Conservation (phyloP, 129 eudicot species). For the Glebionis coronaria region DNA sequence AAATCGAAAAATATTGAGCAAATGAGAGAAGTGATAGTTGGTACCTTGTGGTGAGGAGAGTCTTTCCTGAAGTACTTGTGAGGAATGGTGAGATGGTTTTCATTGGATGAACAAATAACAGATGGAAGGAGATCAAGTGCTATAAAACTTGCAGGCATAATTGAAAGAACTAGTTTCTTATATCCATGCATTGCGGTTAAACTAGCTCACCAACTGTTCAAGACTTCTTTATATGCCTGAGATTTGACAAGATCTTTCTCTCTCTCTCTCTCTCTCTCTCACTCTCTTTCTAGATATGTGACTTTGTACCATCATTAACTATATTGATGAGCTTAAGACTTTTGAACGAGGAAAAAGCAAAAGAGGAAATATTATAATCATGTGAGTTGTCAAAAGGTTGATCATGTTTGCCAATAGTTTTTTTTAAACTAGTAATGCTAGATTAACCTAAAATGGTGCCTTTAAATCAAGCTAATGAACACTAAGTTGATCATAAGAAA, state of each 20-base stretch:
- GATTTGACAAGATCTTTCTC: constrained; percentile 11
- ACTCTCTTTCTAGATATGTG: constrained; percentile 19
- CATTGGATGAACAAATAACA: constrained; percentile 35
- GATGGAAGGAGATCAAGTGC: constrained; percentile 37
- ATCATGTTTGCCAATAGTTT: constrained; percentile 10
- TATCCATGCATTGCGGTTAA: constrained; percentile 25
- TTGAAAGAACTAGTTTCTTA: constrained; percentile 18
- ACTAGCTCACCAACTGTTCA: constrained; percentile 19
- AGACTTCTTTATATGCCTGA: constrained; percentile 19
- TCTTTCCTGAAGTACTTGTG: constrained; percentile 34
- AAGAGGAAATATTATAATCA: constrained; percentile 27
- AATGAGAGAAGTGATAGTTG: not conserved
- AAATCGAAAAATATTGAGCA: not conserved
- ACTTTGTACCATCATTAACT: constrained; percentile 17
- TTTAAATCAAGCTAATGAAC: not conserved
- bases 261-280: not conserved
- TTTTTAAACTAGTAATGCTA: not conserved
- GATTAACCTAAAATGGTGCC: not conserved
- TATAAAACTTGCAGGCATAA: constrained; percentile 25
- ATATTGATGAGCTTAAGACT: constrained; percentile 28
- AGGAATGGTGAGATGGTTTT: constrained; percentile 25
- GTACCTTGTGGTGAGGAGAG: constrained; percentile 25
- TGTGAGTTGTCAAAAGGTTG: constrained; percentile 20
- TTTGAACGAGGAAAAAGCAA: constrained; percentile 25
- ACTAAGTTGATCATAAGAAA: not conserved